A percentile compares a stretch with the other conserved stretches of the same genome.
Evolutionary conservation across 2,329 filamentous ascomycete genomes (phyloP).

Genomic region (Cladosporium velox): DNA sequence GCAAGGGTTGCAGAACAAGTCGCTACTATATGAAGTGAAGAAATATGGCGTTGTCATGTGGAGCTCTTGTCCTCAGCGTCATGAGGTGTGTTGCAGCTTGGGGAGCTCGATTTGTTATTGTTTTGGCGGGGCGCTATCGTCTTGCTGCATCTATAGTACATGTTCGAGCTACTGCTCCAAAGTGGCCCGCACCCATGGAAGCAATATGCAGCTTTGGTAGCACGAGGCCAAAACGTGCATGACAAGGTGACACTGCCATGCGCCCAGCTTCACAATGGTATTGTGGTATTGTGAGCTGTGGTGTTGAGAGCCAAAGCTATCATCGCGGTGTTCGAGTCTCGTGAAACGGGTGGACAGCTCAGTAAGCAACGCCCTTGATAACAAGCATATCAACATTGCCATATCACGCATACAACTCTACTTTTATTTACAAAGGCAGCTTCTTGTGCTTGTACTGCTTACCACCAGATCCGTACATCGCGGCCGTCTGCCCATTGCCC

Average conservation of each 20-base stretch:
- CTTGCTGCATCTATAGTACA: neutral
- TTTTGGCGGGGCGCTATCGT: neutral
- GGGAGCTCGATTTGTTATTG: neutral
- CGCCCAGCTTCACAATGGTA: constrained; percentile 4
- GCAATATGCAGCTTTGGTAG: neutral
- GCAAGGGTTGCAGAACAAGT: constrained; percentile 5
- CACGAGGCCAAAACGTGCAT: constrained; percentile 5
- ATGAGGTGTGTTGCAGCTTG: neutral
- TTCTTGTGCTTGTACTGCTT: constrained; percentile 59
- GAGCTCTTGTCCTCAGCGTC: neutral
- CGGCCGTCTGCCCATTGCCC: constrained; percentile 79
- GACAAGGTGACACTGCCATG: neutral
- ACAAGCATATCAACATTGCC: neutral
- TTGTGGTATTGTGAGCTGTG: constrained; percentile 1
- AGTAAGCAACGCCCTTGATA: neutral
- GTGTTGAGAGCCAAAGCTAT: neutral
- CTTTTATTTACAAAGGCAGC: constrained; percentile 38
- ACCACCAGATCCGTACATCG: constrained; percentile 65
- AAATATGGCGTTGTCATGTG: neutral
- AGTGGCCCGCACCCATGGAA: neutral
- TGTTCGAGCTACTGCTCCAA: neutral
- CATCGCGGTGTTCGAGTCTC: neutral
- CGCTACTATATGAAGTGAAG: neutral
- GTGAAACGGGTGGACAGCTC: neutral
- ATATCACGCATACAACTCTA: neutral